Base-by-base conservation (phyloP, 2,329 filamentous ascomycete genomes). In the Colletotrichum destructivum region DNA sequence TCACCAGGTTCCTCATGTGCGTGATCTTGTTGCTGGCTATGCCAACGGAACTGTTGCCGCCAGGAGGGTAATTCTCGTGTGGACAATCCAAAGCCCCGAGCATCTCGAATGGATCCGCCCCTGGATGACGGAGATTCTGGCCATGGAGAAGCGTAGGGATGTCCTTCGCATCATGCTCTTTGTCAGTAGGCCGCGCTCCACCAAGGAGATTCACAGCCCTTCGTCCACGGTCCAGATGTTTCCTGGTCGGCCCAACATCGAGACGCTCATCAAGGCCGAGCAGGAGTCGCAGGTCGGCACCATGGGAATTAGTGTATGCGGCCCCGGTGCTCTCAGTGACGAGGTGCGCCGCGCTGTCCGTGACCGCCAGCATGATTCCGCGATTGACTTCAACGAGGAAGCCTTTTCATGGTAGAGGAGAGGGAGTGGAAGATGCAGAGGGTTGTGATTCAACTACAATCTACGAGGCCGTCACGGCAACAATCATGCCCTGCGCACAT, bases 191-290 rank as follows among this genome's bases (percentile, higher is more conserved):
- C 93, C 92, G 7, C 87, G 92, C 51, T 93, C 90, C 59, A 94
- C 91, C 56, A 94, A 94, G 85, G 93, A 95, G 81, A 94, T 95
- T 65, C 92, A 94, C 84, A 93, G 90, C 75, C 93, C 93, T 2
- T 92, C 90, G 46, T 88, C 91, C 1, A 94, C 91, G 21, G 93
- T 96, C 15, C 93, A 95, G 80, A 95, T 95, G 93, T 94, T 94
- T 86, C 93, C 93, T 5, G 93, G 93, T 18, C 87, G 92, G 75
- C 92, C 92, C 21, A 94, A 94, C 79, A 90, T 94, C 63, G 88
- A 91, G 74, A 92, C 92, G 1, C 85, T 95, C 18, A 84, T 95
- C 71, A 88, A 91, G 66, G 90, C 91, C 77, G 93, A 95, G 85
- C 91, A 94, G 84, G 90, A 93, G 82, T 88, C 89, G 77, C 92